Conservation (phyloP, 2,329 filamentous ascomycete species). For the Didymella lethalis region DNA sequence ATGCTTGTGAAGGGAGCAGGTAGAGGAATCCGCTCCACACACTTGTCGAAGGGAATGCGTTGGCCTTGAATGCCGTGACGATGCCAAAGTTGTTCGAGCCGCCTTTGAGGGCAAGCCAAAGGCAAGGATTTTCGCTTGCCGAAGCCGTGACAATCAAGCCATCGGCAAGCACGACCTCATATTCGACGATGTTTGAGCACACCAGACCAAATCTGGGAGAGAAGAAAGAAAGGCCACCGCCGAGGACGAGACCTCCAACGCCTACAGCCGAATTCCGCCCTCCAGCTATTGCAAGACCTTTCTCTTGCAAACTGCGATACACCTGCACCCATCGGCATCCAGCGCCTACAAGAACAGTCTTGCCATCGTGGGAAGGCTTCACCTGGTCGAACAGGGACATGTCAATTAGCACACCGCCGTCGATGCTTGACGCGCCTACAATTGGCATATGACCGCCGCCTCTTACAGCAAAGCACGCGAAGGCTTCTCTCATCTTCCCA, state of each 20-base stretch:
- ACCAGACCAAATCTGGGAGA: slow-evolving; percentile 41
- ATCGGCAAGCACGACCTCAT: slow-evolving; percentile 50
- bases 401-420: slow-evolving; percentile 30
- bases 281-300: slow-evolving; percentile 31
- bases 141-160: slow-evolving; percentile 45
- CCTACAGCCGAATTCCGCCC: slow-evolving; percentile 39
- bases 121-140: slow-evolving; percentile 30
- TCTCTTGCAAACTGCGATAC: slow-evolving; percentile 24
- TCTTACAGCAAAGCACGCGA: slow-evolving; percentile 56
- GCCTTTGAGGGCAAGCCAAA: slow-evolving; percentile 48
- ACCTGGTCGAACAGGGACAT: slow-evolving; percentile 29
- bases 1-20: slow-evolving; percentile 21
- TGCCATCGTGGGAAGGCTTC: background rate
- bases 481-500: background rate
- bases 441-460: slow-evolving; percentile 54
- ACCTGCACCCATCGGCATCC: slow-evolving; percentile 34
- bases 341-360: slow-evolving; percentile 21
- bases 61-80: slow-evolving; percentile 42
- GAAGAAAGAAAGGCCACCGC: slow-evolving; percentile 51
- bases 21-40: slow-evolving; percentile 50
- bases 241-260: slow-evolving; percentile 43
- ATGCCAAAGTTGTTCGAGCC: slow-evolving; percentile 51
- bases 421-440: slow-evolving; percentile 33
- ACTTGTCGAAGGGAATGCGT: slow-evolving; percentile 22
- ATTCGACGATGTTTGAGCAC: slow-evolving; percentile 45